These are phyloP conservation scores for Mimosa bimucronata DNA, from an alignment of 306 rosid genomes.

Conservation along the genomic window DNA sequence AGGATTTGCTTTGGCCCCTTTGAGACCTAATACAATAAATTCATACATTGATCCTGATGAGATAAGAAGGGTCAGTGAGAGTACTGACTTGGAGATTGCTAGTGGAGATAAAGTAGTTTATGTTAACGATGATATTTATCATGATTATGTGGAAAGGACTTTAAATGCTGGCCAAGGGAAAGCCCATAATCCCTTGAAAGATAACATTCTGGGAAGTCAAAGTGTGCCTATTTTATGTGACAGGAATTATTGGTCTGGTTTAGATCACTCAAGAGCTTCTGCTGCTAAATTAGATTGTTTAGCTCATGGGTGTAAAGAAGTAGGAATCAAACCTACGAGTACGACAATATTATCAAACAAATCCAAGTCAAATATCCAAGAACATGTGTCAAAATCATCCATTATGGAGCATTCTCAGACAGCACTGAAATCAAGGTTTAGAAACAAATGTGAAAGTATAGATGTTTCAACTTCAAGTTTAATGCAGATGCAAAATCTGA, in stretches of 20 bases:
- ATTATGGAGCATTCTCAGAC: constrained; percentile 25
- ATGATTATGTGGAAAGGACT: constrained; percentile 28
- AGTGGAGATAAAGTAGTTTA: constrained; percentile 21
- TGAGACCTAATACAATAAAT: constrained; percentile 18
- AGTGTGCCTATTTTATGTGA: constrained; percentile 12
- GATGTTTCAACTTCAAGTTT: constrained; percentile 27
- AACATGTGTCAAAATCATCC: constrained; percentile 1
- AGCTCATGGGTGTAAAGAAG: constrained; percentile 21
- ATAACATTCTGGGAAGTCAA: constrained; percentile 22
- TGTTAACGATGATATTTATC: constrained; percentile 13
- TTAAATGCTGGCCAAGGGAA: constrained; percentile 24
- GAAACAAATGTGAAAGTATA: constrained; percentile 13
- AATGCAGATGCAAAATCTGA: constrained; percentile 16
- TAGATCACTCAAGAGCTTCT: constrained; percentile 1
- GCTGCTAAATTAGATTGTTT: constrained; percentile 32
- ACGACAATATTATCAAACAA: constrained; percentile 16
- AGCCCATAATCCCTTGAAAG: constrained; percentile 5
- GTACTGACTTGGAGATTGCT: constrained; percentile 18
- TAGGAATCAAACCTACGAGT: constrained; percentile 19
- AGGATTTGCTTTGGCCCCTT: constrained; percentile 20
- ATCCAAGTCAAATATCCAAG: constrained; percentile 31
- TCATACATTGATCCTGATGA: constrained; percentile 18
- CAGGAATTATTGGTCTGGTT: constrained; percentile 26
- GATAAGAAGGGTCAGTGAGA: neutral
- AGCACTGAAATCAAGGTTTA: constrained; percentile 10